Evolutionary conservation across 2,329 filamentous ascomycete genomes (phyloP).

Genomic region (Colletotrichum viniferum): DNA sequence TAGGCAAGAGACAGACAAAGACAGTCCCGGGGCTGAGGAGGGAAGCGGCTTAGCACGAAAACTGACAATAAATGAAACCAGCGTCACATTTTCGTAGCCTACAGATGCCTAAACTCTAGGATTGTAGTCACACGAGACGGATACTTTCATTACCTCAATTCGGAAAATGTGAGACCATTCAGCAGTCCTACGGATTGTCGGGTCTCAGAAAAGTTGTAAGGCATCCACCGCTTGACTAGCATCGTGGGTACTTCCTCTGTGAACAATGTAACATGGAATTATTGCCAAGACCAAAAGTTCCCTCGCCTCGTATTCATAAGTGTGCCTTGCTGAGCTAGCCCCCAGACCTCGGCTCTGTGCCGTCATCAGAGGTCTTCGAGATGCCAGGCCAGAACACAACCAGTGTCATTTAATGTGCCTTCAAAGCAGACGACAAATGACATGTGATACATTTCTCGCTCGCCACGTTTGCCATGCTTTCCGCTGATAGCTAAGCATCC

Average conservation of each 20-base stretch:
- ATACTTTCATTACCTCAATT: background rate
- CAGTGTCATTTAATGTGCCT: background rate
- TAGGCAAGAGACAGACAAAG: background rate
- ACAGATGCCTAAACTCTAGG: background rate
- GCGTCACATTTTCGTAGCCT: background rate
- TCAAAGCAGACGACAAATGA: background rate
- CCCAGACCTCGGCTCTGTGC: background rate
- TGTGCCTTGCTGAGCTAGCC: background rate
- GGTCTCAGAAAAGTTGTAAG: background rate
- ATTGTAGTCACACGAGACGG: background rate
- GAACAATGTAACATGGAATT: background rate
- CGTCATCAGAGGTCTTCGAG: background rate
- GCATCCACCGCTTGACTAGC: background rate
- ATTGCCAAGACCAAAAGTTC: background rate
- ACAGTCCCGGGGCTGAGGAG: background rate
- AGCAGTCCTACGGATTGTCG: background rate
- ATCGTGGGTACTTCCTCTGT: background rate
- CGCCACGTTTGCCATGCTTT: background rate
- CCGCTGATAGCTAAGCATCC: background rate
- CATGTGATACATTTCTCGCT: background rate
- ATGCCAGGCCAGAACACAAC: background rate
- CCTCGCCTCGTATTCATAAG: background rate
- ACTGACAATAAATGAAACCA: background rate
- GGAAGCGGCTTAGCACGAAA: background rate
- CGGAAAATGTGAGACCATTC: background rate